These are phyloP conservation scores for Venturia asperata DNA, from an alignment of 2,329 filamentous ascomycete genomes.

Conservation along the genomic window DNA sequence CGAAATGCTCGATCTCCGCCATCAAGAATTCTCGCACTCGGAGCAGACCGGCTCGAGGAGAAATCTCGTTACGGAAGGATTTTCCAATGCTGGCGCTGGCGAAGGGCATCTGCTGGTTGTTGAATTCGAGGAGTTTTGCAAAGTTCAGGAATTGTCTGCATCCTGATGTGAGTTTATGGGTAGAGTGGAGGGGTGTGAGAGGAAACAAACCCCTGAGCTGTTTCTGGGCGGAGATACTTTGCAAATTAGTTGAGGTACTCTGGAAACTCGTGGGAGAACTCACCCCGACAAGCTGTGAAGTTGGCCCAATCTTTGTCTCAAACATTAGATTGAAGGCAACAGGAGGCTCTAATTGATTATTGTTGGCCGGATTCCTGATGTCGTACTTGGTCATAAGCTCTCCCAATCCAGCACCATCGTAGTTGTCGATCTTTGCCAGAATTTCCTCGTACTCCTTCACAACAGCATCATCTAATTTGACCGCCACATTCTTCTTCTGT, in stretches of 20 bases:
- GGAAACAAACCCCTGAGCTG: conserved; percentile 63
- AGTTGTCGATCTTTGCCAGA: conserved; percentile 57
- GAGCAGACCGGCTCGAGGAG: conserved; percentile 80
- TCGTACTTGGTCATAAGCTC: conserved; percentile 85
- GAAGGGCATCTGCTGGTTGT: conserved; percentile 91
- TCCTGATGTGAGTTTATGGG: too few species aligned
- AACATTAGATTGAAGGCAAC: conserved; percentile 99
- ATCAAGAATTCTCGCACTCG: conserved; percentile 84
- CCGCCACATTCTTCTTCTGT: conserved; percentile 47
- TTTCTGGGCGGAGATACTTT: conserved; percentile 78
- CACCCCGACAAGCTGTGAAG: conserved; percentile 67
- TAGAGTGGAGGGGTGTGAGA: too few species aligned
- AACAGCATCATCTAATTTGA: conserved; percentile 81
- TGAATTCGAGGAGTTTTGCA: conserved; percentile 90
- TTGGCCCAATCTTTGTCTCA: conserved; percentile 88
- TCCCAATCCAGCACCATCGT: conserved; percentile 37
- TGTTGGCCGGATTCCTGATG: conserved; percentile 79
- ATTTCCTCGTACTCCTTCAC: conserved; percentile 87
- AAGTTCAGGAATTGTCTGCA: conserved; percentile 60
- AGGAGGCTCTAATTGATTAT: conserved; percentile 67
- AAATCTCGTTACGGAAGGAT: conserved; percentile 97
- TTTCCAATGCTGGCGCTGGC: conserved; percentile 96
- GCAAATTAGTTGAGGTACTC: too few species aligned
- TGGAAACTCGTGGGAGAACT: too few species aligned
- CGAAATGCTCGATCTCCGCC: conserved; percentile 98